Evolutionary conservation across 805 yeast genomes (phyloP), one percentile per base, ranked within the genome.

Genomic region (Grigorovia yakushimaensis): DNA sequence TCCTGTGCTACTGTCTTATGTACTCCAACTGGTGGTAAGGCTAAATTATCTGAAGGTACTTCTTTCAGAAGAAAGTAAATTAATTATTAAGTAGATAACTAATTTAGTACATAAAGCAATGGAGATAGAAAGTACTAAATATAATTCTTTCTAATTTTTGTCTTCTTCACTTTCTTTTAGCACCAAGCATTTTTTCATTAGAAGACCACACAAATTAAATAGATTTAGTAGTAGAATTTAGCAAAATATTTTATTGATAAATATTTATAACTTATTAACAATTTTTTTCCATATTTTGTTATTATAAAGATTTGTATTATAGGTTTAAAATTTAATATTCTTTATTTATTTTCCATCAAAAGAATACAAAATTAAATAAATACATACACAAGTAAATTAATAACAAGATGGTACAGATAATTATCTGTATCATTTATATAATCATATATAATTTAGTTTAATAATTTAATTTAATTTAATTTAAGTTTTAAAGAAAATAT

Each of bases 21-120:
- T 78, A 84, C 93, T 69, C 99, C 99, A 72, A 85, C 97, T 61
- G 99, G 99, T 81, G 99, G 99, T 81, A 93, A 93, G 82, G 97
- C 98, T 70, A 88, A 84, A 77, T 82, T 93, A 73, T 88, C 98
- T 65, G 98, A 94, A 79, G 99, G 99, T 75, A 86, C 95, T 72
- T 93, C 98, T 67, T 93, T 88, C 93, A 88, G 98, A 84, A 87
- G 88, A 78, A 93, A 91, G 88, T 91, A 87, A 83, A 60, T 27
- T 21, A 17, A 18, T 7, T 27, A 2, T 27, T 27, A 10, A 10
- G 9, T 15, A 27, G 13, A 5, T 27, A 27, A 10, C 13, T 15
- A 9, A 24, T 27, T 27, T 27, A 5, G 4, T 27, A 3, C 33
- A 27, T n/a, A n/a, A n/a, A n/a, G n/a, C n/a, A n/a, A n/a, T n/a